Evolutionary conservation across 192 early-diverging fungal species (phyloP).

Genomic region (Geranomyces michiganensis): DNA sequence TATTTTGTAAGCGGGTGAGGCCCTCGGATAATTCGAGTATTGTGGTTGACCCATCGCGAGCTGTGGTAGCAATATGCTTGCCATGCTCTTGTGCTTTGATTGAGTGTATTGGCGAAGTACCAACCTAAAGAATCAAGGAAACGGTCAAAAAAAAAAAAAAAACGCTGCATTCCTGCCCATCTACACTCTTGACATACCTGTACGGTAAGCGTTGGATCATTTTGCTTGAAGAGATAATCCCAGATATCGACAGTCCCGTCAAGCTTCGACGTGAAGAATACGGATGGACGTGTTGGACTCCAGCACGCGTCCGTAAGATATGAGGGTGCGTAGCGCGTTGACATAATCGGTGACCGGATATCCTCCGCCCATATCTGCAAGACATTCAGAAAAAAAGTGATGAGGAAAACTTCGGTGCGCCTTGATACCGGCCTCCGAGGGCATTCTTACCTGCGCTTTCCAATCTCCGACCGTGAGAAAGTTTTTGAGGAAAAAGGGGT

Average conservation of each 20-base stretch:
- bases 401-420: too few relatives aligned
- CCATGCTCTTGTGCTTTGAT: slow-evolving; percentile 67
- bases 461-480: slow-evolving; percentile 66
- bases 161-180: too few relatives aligned
- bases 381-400: background rate
- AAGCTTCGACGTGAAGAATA: slow-evolving; percentile 62
- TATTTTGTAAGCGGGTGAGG: slow-evolving; percentile 51
- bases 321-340: slow-evolving; percentile 48
- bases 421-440: too few relatives aligned
- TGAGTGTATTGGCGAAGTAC: slow-evolving; percentile 56
- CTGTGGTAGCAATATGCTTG: slow-evolving; percentile 52
- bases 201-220: slow-evolving; percentile 59
- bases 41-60: slow-evolving; percentile 59
- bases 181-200: slow-evolving; percentile 37
- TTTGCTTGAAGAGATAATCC: slow-evolving; percentile 65
- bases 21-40: slow-evolving; percentile 59
- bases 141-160: background rate
- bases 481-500: slow-evolving; percentile 68
- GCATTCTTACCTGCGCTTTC: slow-evolving; percentile 49
- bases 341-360: slow-evolving; percentile 60
- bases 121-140: slow-evolving; percentile 41
- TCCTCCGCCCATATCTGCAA: slow-evolving; percentile 64
- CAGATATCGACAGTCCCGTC: slow-evolving; percentile 63
- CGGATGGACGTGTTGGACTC: slow-evolving; percentile 58
- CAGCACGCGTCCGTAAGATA: slow-evolving; percentile 66